Conservation (phyloP, 2,329 filamentous ascomycete species). For the Fusarium metavorans region DNA sequence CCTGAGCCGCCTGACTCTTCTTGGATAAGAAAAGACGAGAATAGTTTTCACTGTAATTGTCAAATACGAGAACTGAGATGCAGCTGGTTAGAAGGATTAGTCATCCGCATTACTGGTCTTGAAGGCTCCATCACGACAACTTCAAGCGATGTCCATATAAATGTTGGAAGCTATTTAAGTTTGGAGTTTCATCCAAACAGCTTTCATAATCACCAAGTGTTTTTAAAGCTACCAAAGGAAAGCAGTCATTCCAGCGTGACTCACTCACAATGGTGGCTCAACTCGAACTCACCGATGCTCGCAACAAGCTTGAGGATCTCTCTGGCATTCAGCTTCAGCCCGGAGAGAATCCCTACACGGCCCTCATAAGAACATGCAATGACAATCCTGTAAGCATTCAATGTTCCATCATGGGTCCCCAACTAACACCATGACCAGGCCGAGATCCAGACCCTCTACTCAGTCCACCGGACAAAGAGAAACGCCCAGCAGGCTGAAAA, state of each 20-base stretch:
- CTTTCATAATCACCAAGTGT: not conserved
- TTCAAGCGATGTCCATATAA: constrained; percentile 13
- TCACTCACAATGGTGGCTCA: constrained; percentile 26
- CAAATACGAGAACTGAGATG: constrained; percentile 7
- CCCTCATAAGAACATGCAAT: constrained; percentile 75
- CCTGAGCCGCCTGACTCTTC: not conserved
- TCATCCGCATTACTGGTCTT: constrained; percentile 28
- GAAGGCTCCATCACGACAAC: not conserved
- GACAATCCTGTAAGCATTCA: constrained; percentile 72
- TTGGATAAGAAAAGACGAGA: constrained; percentile 1
- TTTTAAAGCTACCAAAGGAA: not conserved
- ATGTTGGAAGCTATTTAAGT: not conserved
- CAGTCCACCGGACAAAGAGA: constrained; percentile 77
- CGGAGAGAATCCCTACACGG: constrained; percentile 80
- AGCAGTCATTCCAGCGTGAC: not conserved
- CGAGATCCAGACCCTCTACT: constrained; percentile 79
- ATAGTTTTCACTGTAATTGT: constrained; percentile 14
- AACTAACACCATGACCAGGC: constrained; percentile 58
- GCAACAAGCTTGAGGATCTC: constrained; percentile 66
- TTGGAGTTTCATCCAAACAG: not conserved
- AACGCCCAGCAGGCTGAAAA: constrained; percentile 82
- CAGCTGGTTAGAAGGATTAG: constrained; percentile 19
- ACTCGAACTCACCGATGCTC: constrained; percentile 50
- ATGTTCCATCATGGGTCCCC: no score
- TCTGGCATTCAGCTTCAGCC: constrained; percentile 63